phyloP scores from a whole-genome alignment of 345 rosid species.

The Odontarrhena argentea region DNA sequence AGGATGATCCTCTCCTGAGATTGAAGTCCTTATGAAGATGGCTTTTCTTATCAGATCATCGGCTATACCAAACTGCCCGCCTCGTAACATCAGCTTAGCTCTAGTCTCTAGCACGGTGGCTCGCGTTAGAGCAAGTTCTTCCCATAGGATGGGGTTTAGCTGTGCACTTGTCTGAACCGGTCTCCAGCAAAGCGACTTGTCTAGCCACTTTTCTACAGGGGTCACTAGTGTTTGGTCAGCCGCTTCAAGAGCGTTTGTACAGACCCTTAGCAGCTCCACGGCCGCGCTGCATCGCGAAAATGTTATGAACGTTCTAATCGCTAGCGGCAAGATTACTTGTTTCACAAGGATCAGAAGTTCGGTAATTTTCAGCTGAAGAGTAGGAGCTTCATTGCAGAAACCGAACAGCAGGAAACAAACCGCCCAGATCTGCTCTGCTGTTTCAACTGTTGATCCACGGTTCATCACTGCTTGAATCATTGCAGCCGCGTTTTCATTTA shows the following conservation, averaged over 20 bases:
- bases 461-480: slow-evolving; percentile 72
- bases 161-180: slow-evolving; percentile 85
- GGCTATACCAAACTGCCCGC: slow-evolving; percentile 78
- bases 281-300: slow-evolving; percentile 85
- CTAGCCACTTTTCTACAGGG: slow-evolving; percentile 85
- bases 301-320: slow-evolving; percentile 66
- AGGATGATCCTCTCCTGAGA: slow-evolving; percentile 89
- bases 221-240: slow-evolving; percentile 85
- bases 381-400: slow-evolving; percentile 65
- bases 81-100: slow-evolving; percentile 86
- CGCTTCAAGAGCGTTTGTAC: slow-evolving; percentile 83
- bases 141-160: slow-evolving; percentile 86
- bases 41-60: slow-evolving; percentile 92
- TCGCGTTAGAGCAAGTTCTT: slow-evolving; percentile 84
- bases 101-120: slow-evolving; percentile 91
- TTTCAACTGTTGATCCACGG: slow-evolving; percentile 59
- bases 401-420: slow-evolving; percentile 79
- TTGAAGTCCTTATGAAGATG: slow-evolving; percentile 78
- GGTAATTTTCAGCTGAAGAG: slow-evolving; percentile 65
- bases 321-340: slow-evolving; percentile 73
- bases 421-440: slow-evolving; percentile 81
- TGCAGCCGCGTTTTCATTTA: slow-evolving; percentile 55
- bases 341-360: slow-evolving; percentile 65
- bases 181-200: slow-evolving; percentile 88
- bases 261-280: slow-evolving; percentile 79